Evolutionary conservation across 495 filamentous ascomycete genomes (phyloP).

Genomic region (Aspergillus cristatus): DNA sequence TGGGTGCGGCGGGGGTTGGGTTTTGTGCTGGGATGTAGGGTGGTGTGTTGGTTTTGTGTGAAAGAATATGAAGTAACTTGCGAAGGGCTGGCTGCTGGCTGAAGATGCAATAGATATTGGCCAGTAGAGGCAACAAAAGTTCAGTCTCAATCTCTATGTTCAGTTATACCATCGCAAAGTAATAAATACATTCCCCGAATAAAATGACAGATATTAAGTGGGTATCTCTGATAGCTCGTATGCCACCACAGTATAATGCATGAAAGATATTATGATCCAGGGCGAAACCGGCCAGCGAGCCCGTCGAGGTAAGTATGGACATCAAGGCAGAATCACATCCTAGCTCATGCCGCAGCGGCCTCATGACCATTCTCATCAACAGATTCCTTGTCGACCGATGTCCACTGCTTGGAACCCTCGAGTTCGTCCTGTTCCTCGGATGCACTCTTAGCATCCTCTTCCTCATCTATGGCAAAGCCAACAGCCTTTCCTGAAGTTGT

Average conservation of each 20-base stretch:
- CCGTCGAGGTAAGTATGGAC: no score
- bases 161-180: no score
- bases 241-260: neutral
- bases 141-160: no score
- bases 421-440: conserved; percentile 23
- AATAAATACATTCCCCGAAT: no score
- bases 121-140: no score
- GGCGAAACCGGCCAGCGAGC: no score
- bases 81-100: no score
- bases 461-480: conserved; percentile 54
- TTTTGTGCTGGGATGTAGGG: conserved; percentile 12
- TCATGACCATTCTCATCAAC: conserved; percentile 6
- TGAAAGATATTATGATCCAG: no score
- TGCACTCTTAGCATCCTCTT: conserved; percentile 14
- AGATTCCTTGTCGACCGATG: conserved; percentile 21
- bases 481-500: conserved; percentile 53
- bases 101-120: neutral
- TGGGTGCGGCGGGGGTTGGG: conserved; percentile 14
- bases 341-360: neutral
- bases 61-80: conserved; percentile 1
- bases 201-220: conserved; percentile 1
- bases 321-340: neutral
- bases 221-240: conserved; percentile 4
- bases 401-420: conserved; percentile 31
- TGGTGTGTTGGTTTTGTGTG: neutral